A percentile compares a stretch with the other conserved stretches of the same genome.
Conservation (phyloP, 1,284 basidiomycete species). For the Pseudozyma flocculosa region DNA sequence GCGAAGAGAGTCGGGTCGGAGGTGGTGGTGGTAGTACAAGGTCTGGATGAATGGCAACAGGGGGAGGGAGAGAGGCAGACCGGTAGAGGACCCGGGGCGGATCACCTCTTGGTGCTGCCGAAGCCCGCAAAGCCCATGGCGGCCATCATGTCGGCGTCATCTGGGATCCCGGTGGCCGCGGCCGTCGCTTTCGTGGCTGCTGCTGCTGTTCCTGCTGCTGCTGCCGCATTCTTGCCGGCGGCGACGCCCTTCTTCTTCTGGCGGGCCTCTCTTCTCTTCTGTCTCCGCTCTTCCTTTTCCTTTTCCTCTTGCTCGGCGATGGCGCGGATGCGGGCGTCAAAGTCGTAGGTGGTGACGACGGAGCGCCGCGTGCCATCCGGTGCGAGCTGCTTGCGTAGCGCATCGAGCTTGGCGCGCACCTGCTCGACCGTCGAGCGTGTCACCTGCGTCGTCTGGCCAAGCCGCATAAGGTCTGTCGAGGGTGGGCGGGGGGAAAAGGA, state of each 20-base stretch:
- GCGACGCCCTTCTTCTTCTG: not conserved
- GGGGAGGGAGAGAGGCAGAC: not conserved
- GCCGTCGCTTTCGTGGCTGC: not conserved
- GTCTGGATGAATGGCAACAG: no score
- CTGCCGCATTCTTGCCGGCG: no score
- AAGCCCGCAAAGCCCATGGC: slow-evolving; percentile 95
- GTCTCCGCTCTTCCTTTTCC: slow-evolving; percentile 7
- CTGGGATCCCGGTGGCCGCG: slow-evolving; percentile 60
- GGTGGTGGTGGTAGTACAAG: no score
- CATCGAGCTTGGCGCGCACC: slow-evolving; percentile 83
- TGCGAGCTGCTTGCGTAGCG: slow-evolving; percentile 64
- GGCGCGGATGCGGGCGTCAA: slow-evolving; percentile 80
- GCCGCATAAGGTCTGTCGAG: slow-evolving; percentile 80
- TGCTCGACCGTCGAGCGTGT: slow-evolving; percentile 86
- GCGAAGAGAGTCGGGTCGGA: not conserved
- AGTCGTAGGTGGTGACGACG: slow-evolving; percentile 74
- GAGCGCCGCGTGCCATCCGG: slow-evolving; percentile 1
- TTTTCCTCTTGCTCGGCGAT: slow-evolving; percentile 67
- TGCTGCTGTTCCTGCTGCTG: no score
- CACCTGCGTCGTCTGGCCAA: slow-evolving; percentile 95
- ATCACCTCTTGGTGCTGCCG: slow-evolving; percentile 67
- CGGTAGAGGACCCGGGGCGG: slow-evolving; percentile 1
- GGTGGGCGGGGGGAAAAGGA: no score
- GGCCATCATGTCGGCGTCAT: slow-evolving; percentile 69
- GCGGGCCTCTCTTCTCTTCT: not conserved